Conservation (phyloP, 495 filamentous ascomycete genomes). For the Penicillium flavigenum region DNA sequence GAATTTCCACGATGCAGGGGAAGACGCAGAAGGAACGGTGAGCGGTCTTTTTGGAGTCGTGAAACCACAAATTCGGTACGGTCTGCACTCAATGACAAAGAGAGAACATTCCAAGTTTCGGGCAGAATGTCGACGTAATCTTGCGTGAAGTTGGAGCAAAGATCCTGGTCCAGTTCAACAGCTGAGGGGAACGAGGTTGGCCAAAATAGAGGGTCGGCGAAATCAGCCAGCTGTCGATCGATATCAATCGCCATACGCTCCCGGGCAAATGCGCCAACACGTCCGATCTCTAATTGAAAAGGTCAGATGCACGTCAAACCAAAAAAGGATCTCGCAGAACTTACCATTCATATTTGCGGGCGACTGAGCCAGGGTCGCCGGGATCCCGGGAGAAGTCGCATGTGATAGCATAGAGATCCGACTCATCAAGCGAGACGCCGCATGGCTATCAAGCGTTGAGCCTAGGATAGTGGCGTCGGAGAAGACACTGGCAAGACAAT, state of each 20-base stretch:
- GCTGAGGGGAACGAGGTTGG: constrained; percentile 25
- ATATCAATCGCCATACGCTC: constrained; percentile 46
- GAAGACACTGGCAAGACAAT: constrained; percentile 40
- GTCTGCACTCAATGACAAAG: constrained; percentile 76
- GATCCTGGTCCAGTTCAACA: constrained; percentile 24
- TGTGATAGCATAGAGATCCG: constrained; percentile 49
- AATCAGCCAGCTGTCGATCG: constrained; percentile 43
- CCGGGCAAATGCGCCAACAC: constrained; percentile 46
- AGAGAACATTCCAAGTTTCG: constrained; percentile 77
- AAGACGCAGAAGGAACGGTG: constrained; percentile 80
- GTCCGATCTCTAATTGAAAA: constrained; percentile 38
- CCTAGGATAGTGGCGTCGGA: constrained; percentile 41
- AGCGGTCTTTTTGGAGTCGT: constrained; percentile 66
- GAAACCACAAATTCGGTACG: constrained; percentile 79
- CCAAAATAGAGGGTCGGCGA: constrained; percentile 44
- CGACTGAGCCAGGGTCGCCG: constrained; percentile 35
- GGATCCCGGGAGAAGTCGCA: constrained; percentile 35
- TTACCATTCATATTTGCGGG: constrained; percentile 48
- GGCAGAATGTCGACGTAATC: constrained; percentile 68
- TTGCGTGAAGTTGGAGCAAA: constrained; percentile 37
- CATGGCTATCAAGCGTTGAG: constrained; percentile 47
- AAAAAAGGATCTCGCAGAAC: constrained; percentile 2
- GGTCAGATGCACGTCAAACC: constrained; percentile 12
- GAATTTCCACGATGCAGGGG: constrained; percentile 79
- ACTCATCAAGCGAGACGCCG: constrained; percentile 46